Base-by-base conservation (phyloP, 495 filamentous ascomycete genomes). In the Pseudotulostoma volvatum region DNA sequence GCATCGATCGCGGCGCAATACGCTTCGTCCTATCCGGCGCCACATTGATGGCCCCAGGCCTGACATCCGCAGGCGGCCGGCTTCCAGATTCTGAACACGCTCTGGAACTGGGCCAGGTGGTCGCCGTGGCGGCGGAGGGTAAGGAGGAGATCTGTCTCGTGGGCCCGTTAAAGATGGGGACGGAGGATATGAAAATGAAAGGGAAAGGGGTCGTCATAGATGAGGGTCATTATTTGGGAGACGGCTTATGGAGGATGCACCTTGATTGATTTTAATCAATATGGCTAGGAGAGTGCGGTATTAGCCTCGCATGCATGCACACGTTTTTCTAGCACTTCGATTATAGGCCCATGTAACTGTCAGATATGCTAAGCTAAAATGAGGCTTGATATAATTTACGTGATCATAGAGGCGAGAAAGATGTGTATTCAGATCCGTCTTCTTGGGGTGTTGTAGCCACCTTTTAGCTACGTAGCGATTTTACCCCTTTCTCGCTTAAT, bases 21-120 rank as follows among this genome's bases (percentile, higher is more conserved):
- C 84, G 92, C 41, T 97, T 97, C 61, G 88, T 97, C 19, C 71
- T 97, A 1, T 77, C 74, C 2, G 90, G 90, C 16, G 90, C 90
- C 0, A 79, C 87, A 38, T 75, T 97, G 32, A 97, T 97, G 90
- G 86, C 81, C 9, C 90, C 90, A 0, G 90, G 90, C 0, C 53
- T 96, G 42, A 97, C 90, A 5, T 79, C 73, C 7, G 53, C 76
- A 0, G 90, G 92, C 1, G 90, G 90, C 0, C 49, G 75, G 20
- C 56, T 97, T 46, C 90, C 85, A 18, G 67, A 61, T 36, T 52
- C 62, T 19, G 66, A 73, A 39, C 34, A 60, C 36, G 62, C 57
- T 46, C 45, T 93, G 41, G 68, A 77, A 51, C 73, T 75, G 40
- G 88, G 87, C 2, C 68, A 76, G 52, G 78, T 92, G 37, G 92